Evolutionary conservation across 768 basidiomycete species (phyloP).

Genomic region (Termitomyces sp.): DNA sequence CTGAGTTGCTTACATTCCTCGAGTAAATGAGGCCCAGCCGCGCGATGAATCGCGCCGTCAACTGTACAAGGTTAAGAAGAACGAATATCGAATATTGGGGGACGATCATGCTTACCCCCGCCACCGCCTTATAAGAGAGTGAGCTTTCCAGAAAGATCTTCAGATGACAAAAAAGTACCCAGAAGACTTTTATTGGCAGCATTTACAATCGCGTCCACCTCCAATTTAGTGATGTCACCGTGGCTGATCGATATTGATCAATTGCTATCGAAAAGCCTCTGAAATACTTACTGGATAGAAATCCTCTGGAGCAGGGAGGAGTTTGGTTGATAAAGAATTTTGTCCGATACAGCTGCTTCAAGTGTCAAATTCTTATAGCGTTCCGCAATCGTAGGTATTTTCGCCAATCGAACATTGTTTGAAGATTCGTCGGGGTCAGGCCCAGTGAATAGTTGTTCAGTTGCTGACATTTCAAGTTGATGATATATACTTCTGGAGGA

Average conservation of each 20-base stretch:
- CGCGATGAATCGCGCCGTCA: slow-evolving; percentile 77
- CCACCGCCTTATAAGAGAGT: slow-evolving; percentile 52
- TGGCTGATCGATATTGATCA: slow-evolving; percentile 36
- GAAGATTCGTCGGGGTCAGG: slow-evolving; percentile 13
- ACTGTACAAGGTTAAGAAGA: slow-evolving; percentile 32
- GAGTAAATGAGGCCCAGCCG: slow-evolving; percentile 60
- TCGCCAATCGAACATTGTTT: slow-evolving; percentile 28
- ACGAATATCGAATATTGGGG: neutral
- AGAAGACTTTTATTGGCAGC: slow-evolving; percentile 72
- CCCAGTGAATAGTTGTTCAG: neutral
- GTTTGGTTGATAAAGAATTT: slow-evolving; percentile 32
- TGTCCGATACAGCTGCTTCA: slow-evolving; percentile 23
- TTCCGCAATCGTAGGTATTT: slow-evolving; percentile 51
- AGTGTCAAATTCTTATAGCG: slow-evolving; percentile 43
- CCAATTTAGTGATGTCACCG: slow-evolving; percentile 71
- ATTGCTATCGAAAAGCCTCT: neutral
- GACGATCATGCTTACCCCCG: slow-evolving; percentile 46
- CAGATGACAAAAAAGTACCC: slow-evolving; percentile 35
- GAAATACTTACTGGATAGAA: slow-evolving; percentile 55
- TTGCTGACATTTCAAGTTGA: neutral
- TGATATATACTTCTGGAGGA: neutral
- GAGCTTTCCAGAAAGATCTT: neutral
- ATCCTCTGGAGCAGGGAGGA: slow-evolving; percentile 44
- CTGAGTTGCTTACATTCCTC: slow-evolving; percentile 57
- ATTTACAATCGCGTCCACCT: slow-evolving; percentile 74